phyloP scores from a whole-genome alignment of 192 early-diverging fungal species.

The Oehlia diaphana region DNA sequence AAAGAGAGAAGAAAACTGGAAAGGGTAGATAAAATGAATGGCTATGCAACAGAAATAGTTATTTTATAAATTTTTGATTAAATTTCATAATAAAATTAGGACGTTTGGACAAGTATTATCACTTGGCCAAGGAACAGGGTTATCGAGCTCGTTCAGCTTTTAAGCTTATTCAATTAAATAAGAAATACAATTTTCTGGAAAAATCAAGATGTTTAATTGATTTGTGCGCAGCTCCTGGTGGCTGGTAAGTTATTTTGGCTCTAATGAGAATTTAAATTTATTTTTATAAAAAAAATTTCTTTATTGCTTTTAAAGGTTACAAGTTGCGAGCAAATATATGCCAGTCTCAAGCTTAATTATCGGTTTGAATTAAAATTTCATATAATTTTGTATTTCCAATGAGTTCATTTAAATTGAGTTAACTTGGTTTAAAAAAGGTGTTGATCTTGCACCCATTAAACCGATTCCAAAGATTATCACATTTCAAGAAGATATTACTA shows the following conservation, averaged over 20 bases:
- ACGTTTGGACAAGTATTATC: constrained; percentile 99
- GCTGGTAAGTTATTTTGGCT: constrained; percentile 63
- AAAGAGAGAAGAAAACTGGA: constrained; percentile 51
- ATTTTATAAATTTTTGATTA: not conserved
- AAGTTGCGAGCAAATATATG: constrained; percentile 98
- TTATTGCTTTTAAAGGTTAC: constrained; percentile 56
- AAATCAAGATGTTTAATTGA: constrained; percentile 87
- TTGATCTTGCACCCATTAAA: constrained; percentile 96
- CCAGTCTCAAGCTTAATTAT: constrained; percentile 92
- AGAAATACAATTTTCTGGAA: constrained; percentile 96
- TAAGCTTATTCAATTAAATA: constrained; percentile 99
- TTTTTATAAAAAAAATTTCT: not conserved
- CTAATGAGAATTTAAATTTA: not conserved
- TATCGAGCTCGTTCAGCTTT: constrained; percentile 98
- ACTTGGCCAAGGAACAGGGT: constrained; percentile 99
- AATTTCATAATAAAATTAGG: constrained; percentile 49
- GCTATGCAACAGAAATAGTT: not conserved
- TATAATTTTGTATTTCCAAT: not conserved
- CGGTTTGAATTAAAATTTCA: constrained; percentile 43
- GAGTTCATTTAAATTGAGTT: not conserved
- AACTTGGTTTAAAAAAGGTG: constrained; percentile 39
- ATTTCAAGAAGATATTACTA: constrained; percentile 95
- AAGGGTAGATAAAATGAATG: constrained; percentile 37
- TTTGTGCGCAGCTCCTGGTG: constrained; percentile 98
- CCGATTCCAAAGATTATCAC: constrained; percentile 95